Conservation (phyloP, 2,329 filamentous ascomycete genomes). For the Exophiala bonariae region DNA sequence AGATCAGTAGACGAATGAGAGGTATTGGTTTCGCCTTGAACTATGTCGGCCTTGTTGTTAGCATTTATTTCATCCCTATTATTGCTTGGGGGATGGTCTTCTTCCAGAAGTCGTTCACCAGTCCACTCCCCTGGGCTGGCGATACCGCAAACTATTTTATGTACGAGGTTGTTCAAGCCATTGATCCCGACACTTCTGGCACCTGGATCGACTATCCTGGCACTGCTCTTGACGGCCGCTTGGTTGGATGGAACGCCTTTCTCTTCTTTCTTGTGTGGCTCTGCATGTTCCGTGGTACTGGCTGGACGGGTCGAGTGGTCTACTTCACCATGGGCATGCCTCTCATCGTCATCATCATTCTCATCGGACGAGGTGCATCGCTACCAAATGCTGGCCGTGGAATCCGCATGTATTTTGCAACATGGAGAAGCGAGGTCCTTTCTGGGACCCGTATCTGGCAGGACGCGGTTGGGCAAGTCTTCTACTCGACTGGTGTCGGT, state of each 20-base stretch:
- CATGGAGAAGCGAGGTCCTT: slow-evolving; percentile 49
- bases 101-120: slow-evolving; percentile 54
- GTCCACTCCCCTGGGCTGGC: slow-evolving; percentile 52
- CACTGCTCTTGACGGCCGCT: slow-evolving; percentile 52
- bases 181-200: not conserved
- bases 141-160: slow-evolving; percentile 52
- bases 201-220: slow-evolving; percentile 41
- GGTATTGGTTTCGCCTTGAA: slow-evolving; percentile 52
- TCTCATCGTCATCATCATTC: slow-evolving; percentile 53
- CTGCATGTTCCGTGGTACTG: slow-evolving; percentile 56
- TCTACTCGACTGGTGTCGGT: slow-evolving; percentile 57
- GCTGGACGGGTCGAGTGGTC: slow-evolving; percentile 54
- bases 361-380: slow-evolving; percentile 53
- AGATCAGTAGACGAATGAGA: slow-evolving; percentile 50
- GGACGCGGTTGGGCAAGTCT: slow-evolving; percentile 56
- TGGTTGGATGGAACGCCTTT: slow-evolving; percentile 56
- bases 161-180: slow-evolving; percentile 47
- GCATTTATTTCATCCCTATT: slow-evolving; percentile 55
- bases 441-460: slow-evolving; percentile 54
- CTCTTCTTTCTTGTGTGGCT: slow-evolving; percentile 58
- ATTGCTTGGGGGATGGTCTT: slow-evolving; percentile 58
- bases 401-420: slow-evolving; percentile 45
- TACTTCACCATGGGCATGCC: slow-evolving; percentile 59
- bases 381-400: slow-evolving; percentile 53
- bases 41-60: slow-evolving; percentile 52